phyloP scores from a whole-genome alignment of 164 flowering plant species.

The Vitis cinerea region DNA sequence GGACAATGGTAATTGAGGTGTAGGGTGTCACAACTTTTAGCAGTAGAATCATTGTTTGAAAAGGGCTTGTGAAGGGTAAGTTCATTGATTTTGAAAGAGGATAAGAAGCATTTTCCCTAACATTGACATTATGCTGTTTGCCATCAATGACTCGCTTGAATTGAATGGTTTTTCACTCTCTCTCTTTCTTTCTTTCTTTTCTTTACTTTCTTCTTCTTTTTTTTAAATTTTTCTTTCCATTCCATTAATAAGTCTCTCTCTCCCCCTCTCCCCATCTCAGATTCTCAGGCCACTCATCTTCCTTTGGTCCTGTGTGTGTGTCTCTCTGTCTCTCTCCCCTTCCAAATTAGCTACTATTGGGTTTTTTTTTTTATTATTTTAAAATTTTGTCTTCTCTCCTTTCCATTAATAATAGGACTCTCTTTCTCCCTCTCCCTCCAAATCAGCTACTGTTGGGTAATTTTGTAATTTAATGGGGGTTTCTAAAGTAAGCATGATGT shows the following conservation, averaged over 20 bases:
- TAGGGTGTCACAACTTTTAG: too few species aligned
- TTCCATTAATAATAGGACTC: too few species aligned
- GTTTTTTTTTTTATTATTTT: neutral
- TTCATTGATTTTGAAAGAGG: constrained; percentile 13
- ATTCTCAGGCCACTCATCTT: neutral
- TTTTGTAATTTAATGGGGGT: neutral
- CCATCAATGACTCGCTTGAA: constrained; percentile 42
- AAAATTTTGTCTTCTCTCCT: too few species aligned
- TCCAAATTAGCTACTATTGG: neutral
- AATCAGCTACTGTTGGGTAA: neutral
- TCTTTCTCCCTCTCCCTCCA: too few species aligned
- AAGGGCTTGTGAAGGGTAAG: too few species aligned
- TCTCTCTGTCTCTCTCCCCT: too few species aligned
- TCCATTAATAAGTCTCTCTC: too few species aligned
- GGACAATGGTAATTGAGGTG: constrained; percentile 13
- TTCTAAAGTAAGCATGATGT: constrained; percentile 12
- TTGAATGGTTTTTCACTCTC: neutral
- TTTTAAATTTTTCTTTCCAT: too few species aligned
- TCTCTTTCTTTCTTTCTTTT: too few species aligned
- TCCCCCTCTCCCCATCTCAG: too few species aligned
- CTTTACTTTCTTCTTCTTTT: neutral
- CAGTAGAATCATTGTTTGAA: too few species aligned
- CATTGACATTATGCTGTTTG: constrained; percentile 66
- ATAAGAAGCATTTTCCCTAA: constrained; percentile 49
- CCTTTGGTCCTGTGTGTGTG: too few species aligned